These are phyloP conservation scores for Thermomyces lanuginosus DNA, from an alignment of 2,329 filamentous ascomycete species.

Conservation along the genomic window DNA sequence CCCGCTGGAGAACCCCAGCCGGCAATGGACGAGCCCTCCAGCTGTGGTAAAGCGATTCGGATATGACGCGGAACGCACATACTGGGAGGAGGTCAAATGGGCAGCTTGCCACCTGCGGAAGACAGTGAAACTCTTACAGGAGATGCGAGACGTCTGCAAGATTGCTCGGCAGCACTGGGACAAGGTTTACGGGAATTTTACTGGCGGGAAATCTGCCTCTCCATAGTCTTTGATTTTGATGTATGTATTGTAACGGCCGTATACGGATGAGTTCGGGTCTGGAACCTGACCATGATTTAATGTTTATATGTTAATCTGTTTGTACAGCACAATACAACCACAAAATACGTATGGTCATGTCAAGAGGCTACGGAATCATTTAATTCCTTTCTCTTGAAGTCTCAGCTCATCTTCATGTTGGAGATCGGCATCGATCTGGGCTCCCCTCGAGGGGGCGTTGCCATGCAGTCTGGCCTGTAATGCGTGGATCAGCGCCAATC, in stretches of 20 bases:
- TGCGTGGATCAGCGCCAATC: neutral
- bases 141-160: conserved; percentile 9
- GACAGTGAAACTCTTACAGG: conserved; percentile 19
- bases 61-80: conserved; percentile 22
- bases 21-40: conserved; percentile 18
- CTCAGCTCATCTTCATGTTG: conserved; percentile 28
- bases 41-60: conserved; percentile 22
- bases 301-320: conserved; percentile 1
- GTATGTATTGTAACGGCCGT: neutral
- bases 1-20: conserved; percentile 20
- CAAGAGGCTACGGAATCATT: conserved; percentile 5
- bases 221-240: neutral
- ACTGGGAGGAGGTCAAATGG: conserved; percentile 27
- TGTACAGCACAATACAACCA: conserved; percentile 2
- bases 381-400: conserved; percentile 28
- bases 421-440: conserved; percentile 31
- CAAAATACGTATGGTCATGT: neutral
- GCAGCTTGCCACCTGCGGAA: conserved; percentile 23
- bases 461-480: conserved; percentile 29
- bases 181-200: conserved; percentile 16
- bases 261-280: neutral
- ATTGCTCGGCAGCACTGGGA: conserved; percentile 9
- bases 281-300: conserved; percentile 3
- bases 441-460: conserved; percentile 31
- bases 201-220: conserved; percentile 8